Base-by-base conservation (phyloP, 331 rosid species). In the Malus hybrid region DNA sequence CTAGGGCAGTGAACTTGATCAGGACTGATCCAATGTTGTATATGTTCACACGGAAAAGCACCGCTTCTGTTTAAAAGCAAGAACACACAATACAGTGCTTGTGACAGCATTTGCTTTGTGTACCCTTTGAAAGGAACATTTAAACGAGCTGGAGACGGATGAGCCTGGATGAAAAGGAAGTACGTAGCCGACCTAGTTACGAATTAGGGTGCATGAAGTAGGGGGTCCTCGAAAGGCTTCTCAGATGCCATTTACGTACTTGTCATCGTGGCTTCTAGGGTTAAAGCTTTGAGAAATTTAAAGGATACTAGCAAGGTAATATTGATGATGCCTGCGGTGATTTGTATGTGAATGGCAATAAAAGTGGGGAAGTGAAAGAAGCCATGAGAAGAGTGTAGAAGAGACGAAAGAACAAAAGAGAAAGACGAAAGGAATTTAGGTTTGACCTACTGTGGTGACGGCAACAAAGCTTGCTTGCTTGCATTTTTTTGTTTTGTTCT, bases 251-350 rank as follows among this genome's bases (percentile, higher is more conserved):
- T 78, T 80, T 72, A 63, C 10, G 67, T 74, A 76, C 88, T 81
- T 73, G 80, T 87, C 86, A 76, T 79, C 27, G 44, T 75, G 77
- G 73, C 50, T 83, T 80, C 48, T 79, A 28, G 64, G 79, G 84
- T 71, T 86, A 83, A 89, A 87, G 93, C 93, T 92, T 85, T 89
- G 79, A 81, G 87, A 85, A 82, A 83, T 75, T 74, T 74, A 72
- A 82, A 79, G 44, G 18, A 64, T 18, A 64, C 69, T 10, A 29
- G 44, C 44, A 11, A 31, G 22, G 24, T 15, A 19, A 9, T 33
- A 59, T 1, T 28, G 67, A 62, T 62, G 4, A 54, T 54, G 59
- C 10, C 59, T 15, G 59, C 22, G 6, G 22, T 52, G 57, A 52
- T 48, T 11, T 52, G 57, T 54, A 19, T 15, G 59, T 54, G 59